Evolutionary conservation across 148 eudicot genomes (phyloP).

Genomic region (Selenicereus undatus): DNA sequence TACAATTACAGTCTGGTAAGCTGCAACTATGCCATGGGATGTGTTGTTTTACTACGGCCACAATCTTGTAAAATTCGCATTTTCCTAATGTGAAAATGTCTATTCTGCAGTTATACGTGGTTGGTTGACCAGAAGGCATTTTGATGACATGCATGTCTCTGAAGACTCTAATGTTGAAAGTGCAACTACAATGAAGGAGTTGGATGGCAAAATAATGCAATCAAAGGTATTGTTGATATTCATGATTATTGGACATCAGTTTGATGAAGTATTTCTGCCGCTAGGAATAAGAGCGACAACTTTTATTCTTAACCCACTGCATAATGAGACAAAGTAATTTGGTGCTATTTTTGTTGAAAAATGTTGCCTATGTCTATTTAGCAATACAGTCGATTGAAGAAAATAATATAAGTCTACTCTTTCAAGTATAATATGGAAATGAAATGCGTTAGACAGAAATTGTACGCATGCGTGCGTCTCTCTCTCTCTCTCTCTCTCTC

Average conservation of each 20-base stretch:
- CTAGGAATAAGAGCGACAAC: neutral
- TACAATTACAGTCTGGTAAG: conserved; percentile 81
- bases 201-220: conserved; percentile 35
- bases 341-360: neutral
- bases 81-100: conserved; percentile 6
- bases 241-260: neutral
- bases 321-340: neutral
- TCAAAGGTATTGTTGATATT: conserved; percentile 43
- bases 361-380: neutral
- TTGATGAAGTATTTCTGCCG: neutral
- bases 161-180: conserved; percentile 29
- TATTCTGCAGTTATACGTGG: conserved; percentile 70
- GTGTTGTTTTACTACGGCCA: neutral
- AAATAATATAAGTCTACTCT: neutral
- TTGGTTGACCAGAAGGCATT: conserved; percentile 60
- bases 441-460: neutral
- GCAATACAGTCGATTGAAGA: neutral
- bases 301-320: neutral
- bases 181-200: conserved; percentile 21
- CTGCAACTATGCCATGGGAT: neutral
- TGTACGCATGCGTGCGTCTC: too few relatives aligned
- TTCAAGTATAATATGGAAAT: neutral
- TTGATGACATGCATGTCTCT: conserved; percentile 35
- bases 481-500: too few relatives aligned
- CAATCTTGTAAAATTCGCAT: neutral